phyloP scores from a whole-genome alignment of 805 yeast genomes.

The Starmera quercuum region DNA sequence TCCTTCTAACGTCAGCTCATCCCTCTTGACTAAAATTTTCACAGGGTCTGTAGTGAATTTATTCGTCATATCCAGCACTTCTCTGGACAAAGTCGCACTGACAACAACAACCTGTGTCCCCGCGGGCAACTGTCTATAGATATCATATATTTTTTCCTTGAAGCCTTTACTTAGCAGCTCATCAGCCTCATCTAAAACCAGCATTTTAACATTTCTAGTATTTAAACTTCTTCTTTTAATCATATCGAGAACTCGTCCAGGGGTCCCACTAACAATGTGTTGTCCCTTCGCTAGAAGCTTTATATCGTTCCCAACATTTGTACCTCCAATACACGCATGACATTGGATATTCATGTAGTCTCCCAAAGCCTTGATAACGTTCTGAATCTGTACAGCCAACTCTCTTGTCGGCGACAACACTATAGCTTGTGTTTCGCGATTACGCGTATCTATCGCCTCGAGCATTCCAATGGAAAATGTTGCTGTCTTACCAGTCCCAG shows the following conservation, averaged over 20 bases:
- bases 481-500: conserved; percentile 99
- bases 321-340: conserved; percentile 94
- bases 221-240: conserved; percentile 72
- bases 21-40: conserved; percentile 88
- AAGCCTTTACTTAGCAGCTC: conserved; percentile 90
- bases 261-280: conserved; percentile 94
- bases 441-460: conserved; percentile 71
- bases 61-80: conserved; percentile 84
- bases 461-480: conserved; percentile 93
- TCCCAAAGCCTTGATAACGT: conserved; percentile 80
- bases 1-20: conserved; percentile 90
- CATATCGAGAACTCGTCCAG: conserved; percentile 92
- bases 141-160: conserved; percentile 91
- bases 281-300: conserved; percentile 71
- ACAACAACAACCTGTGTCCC: conserved; percentile 88
- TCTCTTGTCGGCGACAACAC: conserved; percentile 95
- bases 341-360: conserved; percentile 79
- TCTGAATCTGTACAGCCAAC: conserved; percentile 87
- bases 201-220: conserved; percentile 75
- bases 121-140: conserved; percentile 77
- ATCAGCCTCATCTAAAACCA: conserved; percentile 95
- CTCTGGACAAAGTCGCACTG: conserved; percentile 89
- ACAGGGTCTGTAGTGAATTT: conserved; percentile 93
- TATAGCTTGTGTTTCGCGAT: conserved; percentile 78
- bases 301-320: conserved; percentile 72